These are phyloP conservation scores for Globisporangium lucens DNA, from an alignment of 352 stramenopile genomes.

Conservation along the genomic window DNA sequence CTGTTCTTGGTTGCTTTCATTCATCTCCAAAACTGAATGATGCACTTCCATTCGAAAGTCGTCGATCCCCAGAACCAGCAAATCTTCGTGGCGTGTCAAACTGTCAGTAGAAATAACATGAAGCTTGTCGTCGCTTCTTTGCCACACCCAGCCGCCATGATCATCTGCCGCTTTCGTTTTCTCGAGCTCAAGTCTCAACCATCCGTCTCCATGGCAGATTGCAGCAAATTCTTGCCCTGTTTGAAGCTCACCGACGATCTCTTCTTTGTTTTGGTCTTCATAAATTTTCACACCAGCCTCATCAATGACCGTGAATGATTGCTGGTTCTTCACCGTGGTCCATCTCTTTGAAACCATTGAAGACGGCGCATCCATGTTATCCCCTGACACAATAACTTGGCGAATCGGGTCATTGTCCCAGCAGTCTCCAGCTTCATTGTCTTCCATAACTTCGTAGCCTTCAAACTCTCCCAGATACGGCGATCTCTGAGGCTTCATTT, in stretches of 20 bases:
- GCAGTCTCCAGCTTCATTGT: conserved; percentile 5
- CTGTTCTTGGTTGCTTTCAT: conserved; percentile 56
- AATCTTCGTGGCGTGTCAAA: conserved; percentile 41
- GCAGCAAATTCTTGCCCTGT: conserved; percentile 25
- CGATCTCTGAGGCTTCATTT: conserved; percentile 35
- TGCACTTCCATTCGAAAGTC: conserved; percentile 32
- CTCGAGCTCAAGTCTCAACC: conserved; percentile 26
- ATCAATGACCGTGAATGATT: conserved; percentile 31
- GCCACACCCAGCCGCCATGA: conserved; percentile 37
- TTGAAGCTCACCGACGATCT: conserved; percentile 16
- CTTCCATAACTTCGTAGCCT: conserved; percentile 33
- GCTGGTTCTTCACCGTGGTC: background rate
- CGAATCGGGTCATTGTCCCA: conserved; percentile 25
- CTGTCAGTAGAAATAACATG: conserved; percentile 21
- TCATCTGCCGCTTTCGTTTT: background rate
- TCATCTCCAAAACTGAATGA: conserved; percentile 48
- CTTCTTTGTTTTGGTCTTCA: conserved; percentile 17
- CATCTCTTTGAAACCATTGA: background rate
- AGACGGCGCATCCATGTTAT: background rate
- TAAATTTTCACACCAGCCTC: conserved; percentile 24
- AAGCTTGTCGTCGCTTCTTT: conserved; percentile 36
- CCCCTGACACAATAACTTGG: conserved; percentile 23
- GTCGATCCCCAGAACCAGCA: conserved; percentile 61
- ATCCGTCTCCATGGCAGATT: conserved; percentile 20
- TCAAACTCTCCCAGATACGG: conserved; percentile 52